Evolutionary conservation across 2,329 filamentous ascomycete genomes (phyloP).

Genomic region (Chalaropsis thielavioides): DNA sequence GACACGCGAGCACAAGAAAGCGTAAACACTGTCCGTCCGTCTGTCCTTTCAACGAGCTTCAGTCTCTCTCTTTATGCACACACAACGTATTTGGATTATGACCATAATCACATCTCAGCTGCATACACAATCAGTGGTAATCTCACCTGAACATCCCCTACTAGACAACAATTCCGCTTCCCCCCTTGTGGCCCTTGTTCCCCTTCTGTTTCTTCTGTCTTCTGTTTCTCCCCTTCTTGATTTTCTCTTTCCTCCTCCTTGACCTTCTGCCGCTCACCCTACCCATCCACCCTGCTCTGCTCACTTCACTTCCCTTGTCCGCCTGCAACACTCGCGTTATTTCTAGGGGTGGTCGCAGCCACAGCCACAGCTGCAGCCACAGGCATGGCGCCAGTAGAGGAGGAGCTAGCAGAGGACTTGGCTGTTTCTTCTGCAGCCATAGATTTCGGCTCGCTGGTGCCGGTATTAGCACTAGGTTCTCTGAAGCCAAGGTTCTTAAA

Average conservation of each 20-base stretch:
- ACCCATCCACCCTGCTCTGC: not conserved
- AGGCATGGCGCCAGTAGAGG: not conserved
- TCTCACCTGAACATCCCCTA: not conserved
- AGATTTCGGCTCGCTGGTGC: not conserved
- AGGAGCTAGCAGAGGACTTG: not conserved
- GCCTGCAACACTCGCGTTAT: constrained; percentile 18
- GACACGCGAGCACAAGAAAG: too few relatives aligned
- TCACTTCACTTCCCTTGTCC: constrained; percentile 1
- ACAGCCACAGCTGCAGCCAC: not conserved
- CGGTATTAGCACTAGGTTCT: constrained; percentile 7
- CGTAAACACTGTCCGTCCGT: too few relatives aligned
- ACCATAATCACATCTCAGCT: not conserved
- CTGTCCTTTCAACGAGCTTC: too few relatives aligned
- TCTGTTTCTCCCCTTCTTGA: not conserved
- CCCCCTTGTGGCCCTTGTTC: not conserved
- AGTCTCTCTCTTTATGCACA: too few relatives aligned
- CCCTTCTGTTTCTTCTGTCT: not conserved
- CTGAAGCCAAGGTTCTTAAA: constrained; percentile 82
- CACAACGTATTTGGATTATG: too few relatives aligned
- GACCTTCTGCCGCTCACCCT: not conserved
- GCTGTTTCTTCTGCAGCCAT: not conserved
- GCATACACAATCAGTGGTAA: too few relatives aligned
- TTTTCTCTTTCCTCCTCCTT: not conserved
- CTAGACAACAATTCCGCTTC: not conserved
- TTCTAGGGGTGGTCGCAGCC: constrained; percentile 15